These are phyloP conservation scores for Phytophthora boehmeriae DNA, from an alignment of 352 stramenopile genomes.

Conservation along the genomic window DNA sequence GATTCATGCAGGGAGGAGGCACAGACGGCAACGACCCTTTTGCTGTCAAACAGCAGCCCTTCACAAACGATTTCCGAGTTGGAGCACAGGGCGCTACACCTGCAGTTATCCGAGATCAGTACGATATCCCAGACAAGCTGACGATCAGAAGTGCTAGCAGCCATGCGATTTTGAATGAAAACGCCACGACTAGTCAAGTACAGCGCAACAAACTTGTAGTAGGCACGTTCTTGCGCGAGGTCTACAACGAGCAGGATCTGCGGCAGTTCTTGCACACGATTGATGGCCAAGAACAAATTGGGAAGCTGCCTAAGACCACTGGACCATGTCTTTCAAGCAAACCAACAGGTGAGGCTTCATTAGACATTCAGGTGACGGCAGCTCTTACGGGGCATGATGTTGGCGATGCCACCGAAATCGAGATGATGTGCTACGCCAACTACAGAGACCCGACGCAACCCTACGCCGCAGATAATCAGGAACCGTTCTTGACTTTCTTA, in stretches of 20 bases:
- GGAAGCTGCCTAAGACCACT: constrained; percentile 30
- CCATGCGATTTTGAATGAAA: constrained; percentile 9
- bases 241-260: constrained; percentile 68
- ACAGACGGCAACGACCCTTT: constrained; percentile 42
- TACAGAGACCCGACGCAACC: constrained; percentile 48
- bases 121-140: constrained; percentile 51
- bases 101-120: constrained; percentile 55
- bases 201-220: constrained; percentile 61
- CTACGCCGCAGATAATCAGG: constrained; percentile 75
- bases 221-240: constrained; percentile 73
- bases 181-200: constrained; percentile 19
- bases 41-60: constrained; percentile 31
- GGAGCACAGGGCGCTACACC: constrained; percentile 40
- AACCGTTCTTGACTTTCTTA: constrained; percentile 79
- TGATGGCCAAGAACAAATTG: constrained; percentile 9
- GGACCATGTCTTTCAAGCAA: constrained; percentile 47
- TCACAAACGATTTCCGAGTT: constrained; percentile 16
- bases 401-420: constrained; percentile 34
- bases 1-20: constrained; percentile 38
- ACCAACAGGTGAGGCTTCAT: constrained; percentile 68
- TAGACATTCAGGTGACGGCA: constrained; percentile 69
- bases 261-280: constrained; percentile 41
- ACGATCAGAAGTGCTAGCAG: constrained; percentile 5
- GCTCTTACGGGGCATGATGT: constrained; percentile 48
- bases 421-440: constrained; percentile 70